Evolutionary conservation across 805 yeast genomes (phyloP).

Genomic region (Lachancea cidri): DNA sequence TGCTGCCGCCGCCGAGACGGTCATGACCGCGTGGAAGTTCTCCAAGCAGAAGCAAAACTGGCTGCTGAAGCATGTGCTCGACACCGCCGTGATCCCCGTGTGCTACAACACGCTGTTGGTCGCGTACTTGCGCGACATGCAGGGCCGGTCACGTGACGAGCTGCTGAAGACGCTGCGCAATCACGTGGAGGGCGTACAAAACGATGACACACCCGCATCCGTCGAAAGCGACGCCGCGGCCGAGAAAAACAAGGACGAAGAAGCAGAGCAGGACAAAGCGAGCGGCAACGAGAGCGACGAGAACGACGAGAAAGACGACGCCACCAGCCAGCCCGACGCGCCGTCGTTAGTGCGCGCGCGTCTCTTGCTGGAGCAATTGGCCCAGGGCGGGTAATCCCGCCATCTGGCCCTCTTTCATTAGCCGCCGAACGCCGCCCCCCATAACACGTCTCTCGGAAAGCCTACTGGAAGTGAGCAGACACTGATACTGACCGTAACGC

Average conservation of each 20-base stretch:
- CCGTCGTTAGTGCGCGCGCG: background rate
- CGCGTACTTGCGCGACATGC: constrained; percentile 27
- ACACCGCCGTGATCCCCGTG: constrained; percentile 23
- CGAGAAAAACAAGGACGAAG: background rate
- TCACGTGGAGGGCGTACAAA: background rate
- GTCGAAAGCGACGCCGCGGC: background rate
- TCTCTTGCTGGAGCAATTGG: background rate
- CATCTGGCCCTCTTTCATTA: no score
- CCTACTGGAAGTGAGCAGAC: no score
- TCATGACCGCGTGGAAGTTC: constrained; percentile 33
- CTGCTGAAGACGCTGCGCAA: constrained; percentile 1
- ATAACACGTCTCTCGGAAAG: no score
- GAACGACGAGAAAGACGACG: background rate
- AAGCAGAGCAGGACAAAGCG: background rate
- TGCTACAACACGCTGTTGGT: constrained; percentile 25
- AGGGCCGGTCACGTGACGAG: constrained; percentile 15
- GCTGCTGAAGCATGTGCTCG: constrained; percentile 31
- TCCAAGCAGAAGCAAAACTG: constrained; percentile 35
- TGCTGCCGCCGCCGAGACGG: constrained; percentile 10
- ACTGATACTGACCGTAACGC: no score
- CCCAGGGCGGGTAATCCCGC: no score
- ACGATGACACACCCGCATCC: background rate
- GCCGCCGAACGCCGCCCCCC: no score
- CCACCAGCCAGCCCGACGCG: no score
- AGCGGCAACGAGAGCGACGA: background rate